A percentile compares a stretch with the other conserved stretches of the same genome.
These are phyloP conservation scores for Mycena capillaripes DNA, from an alignment of 768 basidiomycete genomes.

Conservation along the genomic window DNA sequence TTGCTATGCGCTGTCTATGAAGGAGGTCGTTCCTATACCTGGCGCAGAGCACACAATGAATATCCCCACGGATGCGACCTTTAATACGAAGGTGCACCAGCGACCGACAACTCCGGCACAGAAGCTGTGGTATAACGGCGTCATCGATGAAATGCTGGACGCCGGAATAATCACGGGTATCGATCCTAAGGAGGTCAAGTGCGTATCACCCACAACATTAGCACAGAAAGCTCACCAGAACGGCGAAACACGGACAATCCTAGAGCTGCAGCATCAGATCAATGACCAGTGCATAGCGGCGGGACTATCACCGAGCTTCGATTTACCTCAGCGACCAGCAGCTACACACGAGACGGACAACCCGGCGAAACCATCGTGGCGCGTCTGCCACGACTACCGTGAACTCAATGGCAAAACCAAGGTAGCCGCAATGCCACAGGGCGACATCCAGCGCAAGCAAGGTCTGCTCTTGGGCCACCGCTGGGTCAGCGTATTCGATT, in stretches of 20 bases:
- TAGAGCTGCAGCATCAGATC: slow-evolving; percentile 48
- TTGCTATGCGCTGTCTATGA: slow-evolving; percentile 2
- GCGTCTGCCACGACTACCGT: not conserved
- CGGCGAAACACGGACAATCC: slow-evolving; percentile 43
- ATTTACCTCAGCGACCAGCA: slow-evolving; percentile 13
- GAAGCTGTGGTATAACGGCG: slow-evolving; percentile 10
- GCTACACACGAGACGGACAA: too few species aligned
- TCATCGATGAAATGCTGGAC: slow-evolving; percentile 50
- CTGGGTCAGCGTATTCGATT: not conserved
- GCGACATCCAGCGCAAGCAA: slow-evolving; percentile 1
- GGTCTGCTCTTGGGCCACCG: not conserved
- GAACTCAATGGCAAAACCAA: not conserved
- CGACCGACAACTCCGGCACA: slow-evolving; percentile 45
- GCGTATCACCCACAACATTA: slow-evolving; percentile 47
- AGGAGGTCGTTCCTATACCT: slow-evolving; percentile 48
- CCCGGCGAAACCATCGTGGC: not conserved
- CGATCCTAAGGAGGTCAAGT: slow-evolving; percentile 49
- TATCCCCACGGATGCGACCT: slow-evolving; percentile 42
- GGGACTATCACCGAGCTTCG: slow-evolving; percentile 38
- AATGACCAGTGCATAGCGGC: slow-evolving; percentile 49
- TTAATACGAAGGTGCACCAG: slow-evolving; percentile 49
- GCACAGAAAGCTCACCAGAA: slow-evolving; percentile 52
- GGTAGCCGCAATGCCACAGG: not conserved
- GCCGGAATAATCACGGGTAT: slow-evolving; percentile 49
- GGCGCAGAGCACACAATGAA: slow-evolving; percentile 49